Base-by-base conservation (phyloP, 352 stramenopile genomes). In the Thalassiosira oceanica region DNA sequence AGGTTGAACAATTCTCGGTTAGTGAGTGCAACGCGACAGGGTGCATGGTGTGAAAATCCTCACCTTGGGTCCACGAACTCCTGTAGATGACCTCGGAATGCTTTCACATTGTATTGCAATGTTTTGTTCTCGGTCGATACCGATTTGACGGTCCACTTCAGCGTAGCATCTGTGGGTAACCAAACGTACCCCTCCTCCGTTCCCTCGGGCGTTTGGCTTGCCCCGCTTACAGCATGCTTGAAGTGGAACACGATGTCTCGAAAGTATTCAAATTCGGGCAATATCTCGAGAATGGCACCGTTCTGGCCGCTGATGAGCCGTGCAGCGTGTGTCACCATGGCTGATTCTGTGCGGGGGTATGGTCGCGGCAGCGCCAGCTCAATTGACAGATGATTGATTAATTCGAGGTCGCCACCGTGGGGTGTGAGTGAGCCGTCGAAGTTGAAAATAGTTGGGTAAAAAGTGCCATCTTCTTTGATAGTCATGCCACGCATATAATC, bases 231-330 rank as follows among this genome's bases (percentile, higher is more conserved):
- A 24, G 86, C 70, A 60, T 90, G 83, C 58, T 96, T 96, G 67
- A 97, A 94, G 51, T 95, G 85, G 54, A 90, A 91, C 16, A 90
- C 86, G 65, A 96, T 94, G 61, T 97, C 93, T n/a, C 93, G 66
- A 45, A 97, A 94, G 58, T 93, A 94, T 48, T 88, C 93, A 48
- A 97, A 89, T 62, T 96, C 92, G 0, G 93, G 93, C 15, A 95
- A 86, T 35, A 95, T 87, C 57, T 96, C 92, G 50, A 96, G 78
- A 13, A 97, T 82, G 1, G 85, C 78, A 20, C 78, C 75, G 63
- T 94, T 92, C 31, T 80, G 72, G 29, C 91, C 92, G 11, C 80
- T 87, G 64, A 93, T 89, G 2, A 93, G 65, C 33, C 70, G 69
- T 4, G 85, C 78, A 1, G 83, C 77, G 56, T 89, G 74, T n/a